Evolutionary conservation across 2,329 filamentous ascomycete genomes (phyloP).

Genomic region (Aspergillus uvarum): DNA sequence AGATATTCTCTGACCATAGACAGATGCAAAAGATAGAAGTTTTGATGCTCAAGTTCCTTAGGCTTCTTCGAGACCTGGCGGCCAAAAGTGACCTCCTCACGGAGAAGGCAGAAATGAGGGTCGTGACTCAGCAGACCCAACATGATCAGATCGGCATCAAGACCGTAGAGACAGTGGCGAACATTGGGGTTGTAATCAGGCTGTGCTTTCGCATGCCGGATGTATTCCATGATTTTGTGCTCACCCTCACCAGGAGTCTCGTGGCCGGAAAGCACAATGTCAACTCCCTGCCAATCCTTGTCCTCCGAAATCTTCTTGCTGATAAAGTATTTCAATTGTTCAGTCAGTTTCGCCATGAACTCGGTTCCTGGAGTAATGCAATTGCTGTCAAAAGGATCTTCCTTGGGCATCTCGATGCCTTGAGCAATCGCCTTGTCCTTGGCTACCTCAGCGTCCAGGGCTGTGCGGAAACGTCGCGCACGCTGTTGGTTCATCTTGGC

Average conservation of each 20-base stretch:
- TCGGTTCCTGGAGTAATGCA: conserved; percentile 95
- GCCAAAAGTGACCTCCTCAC: conserved; percentile 97
- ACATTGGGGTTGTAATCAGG: conserved; percentile 89
- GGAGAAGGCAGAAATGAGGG: conserved; percentile 93
- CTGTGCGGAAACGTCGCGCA: conserved; percentile 89
- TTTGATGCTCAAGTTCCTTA: conserved; percentile 96
- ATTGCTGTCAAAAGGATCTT: conserved; percentile 97
- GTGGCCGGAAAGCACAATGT: conserved; percentile 93
- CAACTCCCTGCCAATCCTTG: conserved; percentile 93
- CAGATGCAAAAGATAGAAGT: conserved; percentile 95
- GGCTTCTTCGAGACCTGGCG: conserved; percentile 82
- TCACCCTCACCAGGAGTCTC: conserved; percentile 98
- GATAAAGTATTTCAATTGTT: conserved; percentile 96
- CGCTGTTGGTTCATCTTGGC: conserved; percentile 99
- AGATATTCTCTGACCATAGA: conserved; percentile 97
- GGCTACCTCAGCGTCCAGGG: conserved; percentile 83
- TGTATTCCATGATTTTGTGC: conserved; percentile 99
- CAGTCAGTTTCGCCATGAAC: conserved; percentile 95
- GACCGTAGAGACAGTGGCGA: conserved; percentile 92
- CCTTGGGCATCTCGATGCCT: conserved; percentile 89
- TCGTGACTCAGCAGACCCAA: conserved; percentile 94
- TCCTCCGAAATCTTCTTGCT: conserved; percentile 98
- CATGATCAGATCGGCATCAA: conserved; percentile 99
- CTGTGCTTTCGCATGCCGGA: conserved; percentile 94
- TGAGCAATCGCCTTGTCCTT: conserved; percentile 89